A percentile compares a stretch with the other conserved stretches of the same genome.
Evolutionary conservation across 1,284 basidiomycete species (phyloP).

Genomic region (Moniliella sp.): DNA sequence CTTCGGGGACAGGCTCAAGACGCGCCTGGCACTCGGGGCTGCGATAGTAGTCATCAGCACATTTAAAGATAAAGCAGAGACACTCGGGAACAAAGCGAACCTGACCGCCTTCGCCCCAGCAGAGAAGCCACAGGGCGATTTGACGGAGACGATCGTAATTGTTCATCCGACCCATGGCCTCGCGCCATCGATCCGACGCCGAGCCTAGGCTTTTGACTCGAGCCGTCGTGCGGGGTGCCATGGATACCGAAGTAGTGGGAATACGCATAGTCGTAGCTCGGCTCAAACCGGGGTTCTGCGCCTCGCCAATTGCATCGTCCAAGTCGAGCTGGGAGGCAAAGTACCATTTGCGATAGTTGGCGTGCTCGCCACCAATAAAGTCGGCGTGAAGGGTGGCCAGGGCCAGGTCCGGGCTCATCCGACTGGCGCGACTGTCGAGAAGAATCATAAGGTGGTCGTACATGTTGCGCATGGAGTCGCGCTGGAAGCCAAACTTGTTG

Average conservation of each 20-base stretch:
- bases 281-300: slow-evolving; percentile 69
- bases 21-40: slow-evolving; percentile 88
- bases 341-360: slow-evolving; percentile 52
- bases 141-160: slow-evolving; percentile 92
- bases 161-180: slow-evolving; percentile 96
- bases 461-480: slow-evolving; percentile 48
- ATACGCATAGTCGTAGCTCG: too few species aligned
- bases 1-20: slow-evolving; percentile 86
- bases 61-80: slow-evolving; percentile 98
- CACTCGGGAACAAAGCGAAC: slow-evolving; percentile 95
- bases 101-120: slow-evolving; percentile 96
- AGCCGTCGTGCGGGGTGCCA: slow-evolving; percentile 44
- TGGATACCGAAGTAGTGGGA: too few species aligned
- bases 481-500: slow-evolving; percentile 96
- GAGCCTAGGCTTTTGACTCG: slow-evolving; percentile 59
- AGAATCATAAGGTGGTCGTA: slow-evolving; percentile 98
- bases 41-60: slow-evolving; percentile 96
- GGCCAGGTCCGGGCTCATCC: slow-evolving; percentile 90
- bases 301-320: slow-evolving; percentile 82
- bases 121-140: slow-evolving; percentile 79
- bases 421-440: slow-evolving; percentile 46
- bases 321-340: slow-evolving; percentile 96
- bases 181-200: slow-evolving; percentile 75
- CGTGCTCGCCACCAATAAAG: slow-evolving; percentile 72
- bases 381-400: slow-evolving; percentile 78